phyloP scores from a whole-genome alignment of 1,284 basidiomycete genomes.

The Hemileia vastatrix region DNA sequence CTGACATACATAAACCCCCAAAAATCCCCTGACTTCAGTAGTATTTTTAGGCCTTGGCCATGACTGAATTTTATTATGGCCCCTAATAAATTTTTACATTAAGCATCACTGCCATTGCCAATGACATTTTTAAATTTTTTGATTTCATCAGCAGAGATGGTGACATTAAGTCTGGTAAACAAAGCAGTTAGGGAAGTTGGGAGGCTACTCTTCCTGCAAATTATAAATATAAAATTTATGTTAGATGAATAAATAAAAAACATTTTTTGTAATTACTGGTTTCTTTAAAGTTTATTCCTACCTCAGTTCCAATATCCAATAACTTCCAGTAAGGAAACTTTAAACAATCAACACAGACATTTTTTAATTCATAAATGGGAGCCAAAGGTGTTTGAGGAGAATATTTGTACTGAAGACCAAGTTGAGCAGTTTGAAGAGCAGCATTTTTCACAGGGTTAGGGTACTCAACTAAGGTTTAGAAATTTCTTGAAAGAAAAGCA shows the following conservation, averaged over 20 bases:
- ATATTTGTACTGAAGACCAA: slow-evolving; percentile 73
- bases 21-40: too few relatives aligned
- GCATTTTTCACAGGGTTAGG: not conserved
- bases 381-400: slow-evolving; percentile 78
- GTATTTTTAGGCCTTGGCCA: too few relatives aligned
- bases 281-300: not conserved
- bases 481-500: too few relatives aligned
- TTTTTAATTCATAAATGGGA: slow-evolving; percentile 81
- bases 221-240: slow-evolving; percentile 19
- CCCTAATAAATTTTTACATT: too few relatives aligned
- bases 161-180: slow-evolving; percentile 73
- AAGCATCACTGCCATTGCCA: too few relatives aligned
- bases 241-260: not conserved
- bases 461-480: not conserved
- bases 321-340: slow-evolving; percentile 75
- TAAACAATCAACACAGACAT: slow-evolving; percentile 78
- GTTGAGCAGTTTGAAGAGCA: slow-evolving; percentile 59
- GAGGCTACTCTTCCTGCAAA: slow-evolving; percentile 54
- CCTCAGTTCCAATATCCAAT: slow-evolving; percentile 69
- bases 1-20: too few relatives aligned
- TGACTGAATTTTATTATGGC: too few relatives aligned
- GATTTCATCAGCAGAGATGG: slow-evolving; percentile 63
- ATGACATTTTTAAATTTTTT: slow-evolving; percentile 87
- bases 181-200: slow-evolving; percentile 56
- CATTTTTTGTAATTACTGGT: too few relatives aligned